These are phyloP conservation scores for Bipolaris zeicola DNA, from an alignment of 2,329 filamentous ascomycete genomes.

Conservation along the genomic window DNA sequence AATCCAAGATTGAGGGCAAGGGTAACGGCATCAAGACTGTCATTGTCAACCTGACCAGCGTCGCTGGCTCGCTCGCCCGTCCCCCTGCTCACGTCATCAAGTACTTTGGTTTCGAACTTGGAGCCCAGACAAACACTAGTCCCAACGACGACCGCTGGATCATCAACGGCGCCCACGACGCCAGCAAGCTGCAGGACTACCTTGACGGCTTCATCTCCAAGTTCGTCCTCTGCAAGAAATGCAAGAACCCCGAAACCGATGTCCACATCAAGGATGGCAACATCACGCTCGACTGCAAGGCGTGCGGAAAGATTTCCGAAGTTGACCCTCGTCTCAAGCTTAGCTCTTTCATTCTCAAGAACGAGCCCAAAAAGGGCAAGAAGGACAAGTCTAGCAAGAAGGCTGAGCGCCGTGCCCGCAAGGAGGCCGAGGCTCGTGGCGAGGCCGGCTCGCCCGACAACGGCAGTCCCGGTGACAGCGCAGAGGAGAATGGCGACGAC, in stretches of 20 bases:
- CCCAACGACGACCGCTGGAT: conserved; percentile 99
- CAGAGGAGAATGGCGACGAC: conserved; percentile 67
- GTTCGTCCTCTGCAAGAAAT: conserved; percentile 99
- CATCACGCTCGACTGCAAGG: conserved; percentile 97
- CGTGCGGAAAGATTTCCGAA: conserved; percentile 89
- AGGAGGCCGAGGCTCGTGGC: conserved; percentile 67
- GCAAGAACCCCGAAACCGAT: conserved; percentile 99
- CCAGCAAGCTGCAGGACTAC: conserved; percentile 94
- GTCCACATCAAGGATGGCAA: conserved; percentile 91
- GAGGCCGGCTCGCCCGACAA: conserved; percentile 59
- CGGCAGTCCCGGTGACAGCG: conserved; percentile 69
- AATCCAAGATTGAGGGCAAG: conserved; percentile 99
- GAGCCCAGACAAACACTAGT: conserved; percentile 97
- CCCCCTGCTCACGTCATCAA: conserved; percentile 97
- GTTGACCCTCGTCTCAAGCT: conserved; percentile 95
- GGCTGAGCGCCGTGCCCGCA: conserved; percentile 82
- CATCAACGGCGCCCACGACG: conserved; percentile 98
- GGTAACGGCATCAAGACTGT: conserved; percentile 99
- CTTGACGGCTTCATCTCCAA: conserved; percentile 98
- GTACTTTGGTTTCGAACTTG: conserved; percentile 98
- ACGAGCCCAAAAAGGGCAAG: conserved; percentile 89
- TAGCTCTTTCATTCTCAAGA: conserved; percentile 96
- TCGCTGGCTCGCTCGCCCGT: conserved; percentile 88
- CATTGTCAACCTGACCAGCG: conserved; percentile 93
- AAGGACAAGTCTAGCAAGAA: conserved; percentile 97